Base-by-base conservation (phyloP, 108 stramenopile genomes). In the Heterococcus sp. region DNA sequence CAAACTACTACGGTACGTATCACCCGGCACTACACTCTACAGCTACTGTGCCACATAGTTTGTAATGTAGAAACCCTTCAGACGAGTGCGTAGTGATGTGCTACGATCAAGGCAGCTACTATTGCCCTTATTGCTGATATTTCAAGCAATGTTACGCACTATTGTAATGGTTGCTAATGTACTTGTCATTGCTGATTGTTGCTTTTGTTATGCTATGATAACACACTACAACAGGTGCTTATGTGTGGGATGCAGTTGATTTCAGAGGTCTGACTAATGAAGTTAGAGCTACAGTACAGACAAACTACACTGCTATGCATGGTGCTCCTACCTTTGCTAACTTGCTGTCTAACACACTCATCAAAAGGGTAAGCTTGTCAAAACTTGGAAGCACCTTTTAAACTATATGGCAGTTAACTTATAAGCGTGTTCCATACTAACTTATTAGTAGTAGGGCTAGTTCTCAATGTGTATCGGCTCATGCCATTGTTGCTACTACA, bases 241-340 rank as follows among this genome's bases (percentile, higher is more conserved):
- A 14, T 58, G 46, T 8, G 14, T 58, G 46, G 46, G 21, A 58
- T 21, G 21, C 46, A 21, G 46, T 58, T 8, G 46, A 58, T 21
- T 8, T 58, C 14, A 58, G 14, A 8, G 46, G 46, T 21, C 14
- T 8, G 14, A 21, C 46, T 21, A 21, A 8, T 8, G 46, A 8
- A 21, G 46, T 58, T 26, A 14, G 2, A n/a, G 14, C 31, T n/a
- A 71, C 32, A 27, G 21, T 8, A 34, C 69, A 78, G 66, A 40
- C 65, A 26, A 83, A 83, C 37, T 84, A 71, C 71, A 77, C 70
- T 11, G 76, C 70, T 14, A 58, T 67, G 5, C 84, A 84, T 31
- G 40, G 71, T 28, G 70, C 76, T 46, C 75, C 84, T 2, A 26
- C 64, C 8, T 84, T 71, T 66, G 32, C 66, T 3, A 77, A 76